phyloP scores from a whole-genome alignment of 352 stramenopile species.

The Phytophthora capsici region DNA sequence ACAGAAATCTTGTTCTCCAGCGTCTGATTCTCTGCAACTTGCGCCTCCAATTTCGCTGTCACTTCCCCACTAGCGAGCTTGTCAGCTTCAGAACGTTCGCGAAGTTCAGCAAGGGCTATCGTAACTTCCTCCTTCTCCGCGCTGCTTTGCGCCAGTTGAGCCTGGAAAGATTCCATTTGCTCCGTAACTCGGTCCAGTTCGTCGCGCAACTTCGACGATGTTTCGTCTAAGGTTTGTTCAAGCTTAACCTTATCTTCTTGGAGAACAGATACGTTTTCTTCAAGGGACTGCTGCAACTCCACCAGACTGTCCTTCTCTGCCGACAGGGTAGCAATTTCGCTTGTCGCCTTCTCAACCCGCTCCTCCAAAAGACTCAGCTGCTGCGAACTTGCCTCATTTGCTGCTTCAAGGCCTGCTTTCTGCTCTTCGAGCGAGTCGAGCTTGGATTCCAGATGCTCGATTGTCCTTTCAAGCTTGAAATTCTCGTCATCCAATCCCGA shows the following conservation, averaged over 20 bases:
- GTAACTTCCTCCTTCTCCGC: conserved; percentile 32
- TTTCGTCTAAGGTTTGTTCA: conserved; percentile 46
- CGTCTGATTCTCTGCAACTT: conserved; percentile 31
- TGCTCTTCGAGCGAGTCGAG: conserved; percentile 42
- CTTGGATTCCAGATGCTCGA: conserved; percentile 45
- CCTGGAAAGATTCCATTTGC: conserved; percentile 27
- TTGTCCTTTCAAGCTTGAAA: conserved; percentile 40
- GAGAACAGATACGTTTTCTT: conserved; percentile 41
- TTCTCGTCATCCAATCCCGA: conserved; percentile 44
- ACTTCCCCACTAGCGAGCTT: conserved; percentile 29
- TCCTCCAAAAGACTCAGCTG: conserved; percentile 34
- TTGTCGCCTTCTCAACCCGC: conserved; percentile 20
- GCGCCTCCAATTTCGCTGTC: conserved; percentile 31
- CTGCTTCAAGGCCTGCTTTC: conserved; percentile 41
- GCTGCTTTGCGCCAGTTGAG: conserved; percentile 22
- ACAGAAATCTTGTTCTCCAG: conserved; percentile 37
- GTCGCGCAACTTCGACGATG: conserved; percentile 29
- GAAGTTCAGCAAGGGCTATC: conserved; percentile 11
- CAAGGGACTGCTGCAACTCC: conserved; percentile 40
- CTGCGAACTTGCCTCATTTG: conserved; percentile 28
- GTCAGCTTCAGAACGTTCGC: conserved; percentile 22
- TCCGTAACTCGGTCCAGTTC: conserved; percentile 34
- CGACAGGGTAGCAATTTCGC: conserved; percentile 34
- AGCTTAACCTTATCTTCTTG: conserved; percentile 51
- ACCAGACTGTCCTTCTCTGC: conserved; percentile 35